Percentiles rank a stretch among this genome's conserved stretches.
Conservation (phyloP, 495 filamentous ascomycete species). For the Hyaloscypha hepaticicola region DNA sequence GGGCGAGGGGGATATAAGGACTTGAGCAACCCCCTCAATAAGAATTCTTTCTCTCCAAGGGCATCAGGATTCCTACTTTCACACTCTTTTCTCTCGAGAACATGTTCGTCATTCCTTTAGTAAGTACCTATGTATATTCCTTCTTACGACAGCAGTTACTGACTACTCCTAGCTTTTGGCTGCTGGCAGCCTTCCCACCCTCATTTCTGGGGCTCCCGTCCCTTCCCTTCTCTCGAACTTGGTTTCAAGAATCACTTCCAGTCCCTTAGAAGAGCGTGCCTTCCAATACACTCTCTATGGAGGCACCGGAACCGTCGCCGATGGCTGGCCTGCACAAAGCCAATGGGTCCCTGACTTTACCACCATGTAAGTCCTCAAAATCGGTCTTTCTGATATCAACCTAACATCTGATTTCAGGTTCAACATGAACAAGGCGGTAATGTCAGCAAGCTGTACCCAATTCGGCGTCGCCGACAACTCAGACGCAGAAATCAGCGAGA, state of each 20-base stretch:
- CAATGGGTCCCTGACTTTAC: constrained; percentile 29
- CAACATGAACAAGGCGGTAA: constrained; percentile 41
- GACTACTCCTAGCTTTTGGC: constrained; percentile 13
- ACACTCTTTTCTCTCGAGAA: neutral
- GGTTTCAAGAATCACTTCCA: neutral
- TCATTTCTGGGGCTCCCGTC: constrained; percentile 21
- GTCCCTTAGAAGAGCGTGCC: neutral
- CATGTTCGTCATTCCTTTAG: constrained; percentile 9
- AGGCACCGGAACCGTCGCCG: constrained; percentile 24
- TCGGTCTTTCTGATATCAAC: neutral
- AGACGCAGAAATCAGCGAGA: constrained; percentile 38
- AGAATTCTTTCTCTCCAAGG: neutral
- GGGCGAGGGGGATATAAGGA: neutral
- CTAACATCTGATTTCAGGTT: constrained; percentile 34
- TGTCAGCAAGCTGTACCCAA: constrained; percentile 45
- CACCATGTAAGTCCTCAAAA: constrained; percentile 27
- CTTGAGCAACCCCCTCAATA: neutral
- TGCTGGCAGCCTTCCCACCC: constrained; percentile 21
- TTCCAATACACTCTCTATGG: constrained; percentile 18
- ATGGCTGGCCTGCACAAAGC: constrained; percentile 31
- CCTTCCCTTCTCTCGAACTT: constrained; percentile 10
- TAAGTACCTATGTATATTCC: neutral
- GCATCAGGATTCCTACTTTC: neutral
- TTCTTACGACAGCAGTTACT: neutral
- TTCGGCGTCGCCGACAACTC: constrained; percentile 31